phyloP scores from a whole-genome alignment of 1,284 basidiomycete species.

The Pseudomicrostroma phylloplanum region DNA sequence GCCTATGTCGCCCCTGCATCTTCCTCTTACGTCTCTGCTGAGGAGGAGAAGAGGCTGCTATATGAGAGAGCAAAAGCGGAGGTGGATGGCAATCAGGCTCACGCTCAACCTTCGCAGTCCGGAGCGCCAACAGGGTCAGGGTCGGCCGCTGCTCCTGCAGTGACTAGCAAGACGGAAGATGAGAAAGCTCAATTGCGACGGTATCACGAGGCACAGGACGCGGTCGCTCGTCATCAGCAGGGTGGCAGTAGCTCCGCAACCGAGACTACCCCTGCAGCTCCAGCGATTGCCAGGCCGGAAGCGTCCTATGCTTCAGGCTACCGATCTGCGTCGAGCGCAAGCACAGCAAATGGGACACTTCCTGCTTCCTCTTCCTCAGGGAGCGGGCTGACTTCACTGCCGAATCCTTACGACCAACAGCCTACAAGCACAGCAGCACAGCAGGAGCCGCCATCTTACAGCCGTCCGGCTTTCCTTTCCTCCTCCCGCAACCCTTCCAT shows the following conservation, averaged over 20 bases:
- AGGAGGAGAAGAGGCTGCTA: slow-evolving; percentile 35
- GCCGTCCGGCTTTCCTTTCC: too few relatives aligned
- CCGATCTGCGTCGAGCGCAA: background rate
- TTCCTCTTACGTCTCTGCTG: slow-evolving; percentile 22
- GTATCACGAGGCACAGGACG: slow-evolving; percentile 37
- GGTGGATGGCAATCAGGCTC: slow-evolving; percentile 21
- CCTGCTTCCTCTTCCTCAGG: too few relatives aligned
- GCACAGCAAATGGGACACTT: too few relatives aligned
- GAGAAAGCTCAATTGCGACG: slow-evolving; percentile 35
- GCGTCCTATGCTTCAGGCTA: background rate
- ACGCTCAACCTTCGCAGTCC: background rate
- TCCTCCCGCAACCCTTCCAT: too few relatives aligned
- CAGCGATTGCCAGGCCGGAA: background rate
- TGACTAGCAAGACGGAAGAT: slow-evolving; percentile 14
- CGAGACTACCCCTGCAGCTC: background rate
- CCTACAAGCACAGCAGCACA: too few relatives aligned
- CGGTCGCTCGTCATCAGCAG: slow-evolving; percentile 21
- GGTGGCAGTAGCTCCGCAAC: background rate
- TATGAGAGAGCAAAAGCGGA: slow-evolving; percentile 37
- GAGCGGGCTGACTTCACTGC: too few relatives aligned
- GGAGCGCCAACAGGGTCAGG: background rate
- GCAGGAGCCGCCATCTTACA: too few relatives aligned
- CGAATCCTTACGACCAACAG: too few relatives aligned
- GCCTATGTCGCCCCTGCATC: background rate
- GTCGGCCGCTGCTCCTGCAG: background rate